Evolutionary conservation across 345 rosid genomes (phyloP).

Genomic region (Eucalyptus grandis): DNA sequence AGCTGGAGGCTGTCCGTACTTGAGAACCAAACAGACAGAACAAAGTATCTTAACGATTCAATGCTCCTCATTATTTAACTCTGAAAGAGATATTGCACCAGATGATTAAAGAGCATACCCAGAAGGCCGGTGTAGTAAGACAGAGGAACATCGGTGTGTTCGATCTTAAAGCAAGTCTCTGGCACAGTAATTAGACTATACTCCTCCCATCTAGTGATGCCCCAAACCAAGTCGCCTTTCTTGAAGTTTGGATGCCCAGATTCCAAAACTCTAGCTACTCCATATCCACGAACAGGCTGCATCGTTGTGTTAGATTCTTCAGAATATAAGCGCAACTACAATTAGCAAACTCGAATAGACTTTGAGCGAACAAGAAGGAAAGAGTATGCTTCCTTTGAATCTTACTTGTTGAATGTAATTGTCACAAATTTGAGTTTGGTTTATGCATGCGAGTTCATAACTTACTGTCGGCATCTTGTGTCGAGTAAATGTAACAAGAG

Average conservation of each 20-base stretch:
- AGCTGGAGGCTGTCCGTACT: not conserved
- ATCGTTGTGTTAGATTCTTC: not conserved
- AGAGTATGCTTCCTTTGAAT: not conserved
- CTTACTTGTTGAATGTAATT: not conserved
- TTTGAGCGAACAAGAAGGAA: not conserved
- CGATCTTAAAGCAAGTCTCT: not conserved
- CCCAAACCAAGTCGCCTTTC: constrained; percentile 7
- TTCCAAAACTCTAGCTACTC: constrained; percentile 5
- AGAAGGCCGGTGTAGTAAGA: constrained; percentile 14
- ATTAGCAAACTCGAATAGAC: not conserved
- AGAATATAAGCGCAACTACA: not conserved
- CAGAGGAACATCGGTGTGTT: constrained; percentile 5
- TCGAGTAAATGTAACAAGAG: no score
- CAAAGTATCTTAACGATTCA: not conserved
- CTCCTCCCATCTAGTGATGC: constrained; percentile 7
- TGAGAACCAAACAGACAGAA: not conserved
- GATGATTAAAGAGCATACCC: not conserved
- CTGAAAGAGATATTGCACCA: not conserved
- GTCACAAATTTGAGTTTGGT: not conserved
- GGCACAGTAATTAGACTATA: not conserved
- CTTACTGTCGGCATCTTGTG: not conserved
- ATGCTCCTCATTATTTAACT: not conserved
- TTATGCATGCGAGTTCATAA: not conserved
- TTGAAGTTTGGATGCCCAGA: not conserved
- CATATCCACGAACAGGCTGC: constrained; percentile 5